phyloP scores from a whole-genome alignment of 2,329 filamentous ascomycete genomes.

The Microdochium bolleyi region DNA sequence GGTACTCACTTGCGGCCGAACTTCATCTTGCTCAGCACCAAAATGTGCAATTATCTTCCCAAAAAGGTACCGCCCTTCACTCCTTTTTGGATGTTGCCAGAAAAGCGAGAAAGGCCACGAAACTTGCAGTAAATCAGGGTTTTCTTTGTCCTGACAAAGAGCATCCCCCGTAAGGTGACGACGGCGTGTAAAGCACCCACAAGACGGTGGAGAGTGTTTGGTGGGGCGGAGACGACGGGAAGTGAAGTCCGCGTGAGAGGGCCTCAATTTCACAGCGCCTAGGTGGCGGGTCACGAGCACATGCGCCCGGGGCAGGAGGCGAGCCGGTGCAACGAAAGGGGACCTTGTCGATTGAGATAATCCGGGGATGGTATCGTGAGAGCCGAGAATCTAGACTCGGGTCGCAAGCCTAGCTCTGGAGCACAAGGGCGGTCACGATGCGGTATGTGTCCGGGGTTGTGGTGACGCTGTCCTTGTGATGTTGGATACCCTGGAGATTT shows the following conservation, averaged over 20 bases:
- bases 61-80: too few species aligned
- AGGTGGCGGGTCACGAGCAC: neutral
- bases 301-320: neutral
- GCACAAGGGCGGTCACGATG: too few species aligned
- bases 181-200: neutral
- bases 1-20: constrained; percentile 51
- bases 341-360: neutral
- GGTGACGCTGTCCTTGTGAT: too few species aligned
- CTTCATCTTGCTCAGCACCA: constrained; percentile 38
- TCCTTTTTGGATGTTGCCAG: too few species aligned
- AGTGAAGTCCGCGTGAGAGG: neutral
- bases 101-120: too few species aligned
- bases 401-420: too few species aligned
- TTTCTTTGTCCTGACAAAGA: too few species aligned
- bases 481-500: neutral
- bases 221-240: neutral
- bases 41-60: constrained; percentile 1
- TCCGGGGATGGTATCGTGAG: neutral
- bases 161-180: too few species aligned
- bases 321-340: neutral
- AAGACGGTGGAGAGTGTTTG: neutral
- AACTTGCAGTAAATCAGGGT: too few species aligned
- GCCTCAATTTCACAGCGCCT: neutral
- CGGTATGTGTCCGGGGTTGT: too few species aligned
- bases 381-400: too few species aligned